Evolutionary conservation across 2,329 filamentous ascomycete genomes (phyloP), one percentile per base, ranked within the genome.

Genomic region (Hypoxylon sp.): DNA sequence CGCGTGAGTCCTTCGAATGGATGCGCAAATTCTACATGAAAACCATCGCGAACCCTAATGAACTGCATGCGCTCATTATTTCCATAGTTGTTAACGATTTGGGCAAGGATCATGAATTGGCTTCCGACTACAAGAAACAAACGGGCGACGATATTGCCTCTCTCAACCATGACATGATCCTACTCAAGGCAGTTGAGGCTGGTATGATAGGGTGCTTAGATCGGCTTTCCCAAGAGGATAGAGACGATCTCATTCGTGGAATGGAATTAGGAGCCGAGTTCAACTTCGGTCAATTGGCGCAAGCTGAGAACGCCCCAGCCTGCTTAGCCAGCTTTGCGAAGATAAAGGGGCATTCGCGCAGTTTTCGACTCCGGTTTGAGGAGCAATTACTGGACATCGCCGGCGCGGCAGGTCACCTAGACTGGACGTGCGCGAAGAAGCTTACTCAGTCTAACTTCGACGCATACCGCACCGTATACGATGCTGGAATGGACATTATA

Each of bases 371-470:
- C 9, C 67, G 69, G 15, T 72, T 68, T 26, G 62, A 70, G 61
- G 71, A 73, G 32, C 68, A 70, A 34, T 51, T 73, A 5, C 63
- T 74, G 3, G 72, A 73, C 37, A 65, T 74, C 11, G 69, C 69
- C 4, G 71, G 71, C 4, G 71, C 72, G 3, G 60, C 59, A 5
- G 72, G 69, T 3, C 71, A 73, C 46, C 47, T 66, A 12, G 63
- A 71, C 50, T 66, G 65, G 17, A 63, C 63, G 1, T 64, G 69
- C 11, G 65, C 66, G 3, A 62, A 61, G 30, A 65, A 60, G 23
- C 57, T 73, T 44, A 69, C 63, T 13, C 64, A 72, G 16, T 62
- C 68, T 1, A 64, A 72, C 12, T 68, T 65, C 26, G 60, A 69
- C 17, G 60, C 65, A 9, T 72, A 68, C 40, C 60, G 63, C 40